Evolutionary conservation across 108 stramenopile genomes (phyloP).

Genomic region (Fragilaria crotonensis): DNA sequence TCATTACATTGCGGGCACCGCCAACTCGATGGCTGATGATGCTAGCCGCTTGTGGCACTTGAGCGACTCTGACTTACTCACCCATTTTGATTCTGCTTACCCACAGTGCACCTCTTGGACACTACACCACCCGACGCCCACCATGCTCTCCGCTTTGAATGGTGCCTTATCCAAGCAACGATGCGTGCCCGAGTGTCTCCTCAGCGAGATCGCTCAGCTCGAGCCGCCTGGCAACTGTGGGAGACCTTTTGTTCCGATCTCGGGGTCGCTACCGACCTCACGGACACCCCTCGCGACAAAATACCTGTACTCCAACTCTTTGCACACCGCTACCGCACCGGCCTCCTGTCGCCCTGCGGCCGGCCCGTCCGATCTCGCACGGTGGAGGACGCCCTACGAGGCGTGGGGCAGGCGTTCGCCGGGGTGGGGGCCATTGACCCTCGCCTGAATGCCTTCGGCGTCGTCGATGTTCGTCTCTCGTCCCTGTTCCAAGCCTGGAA

Average conservation of each 20-base stretch:
- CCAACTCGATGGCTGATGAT: constrained; percentile 14
- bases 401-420: constrained; percentile 17
- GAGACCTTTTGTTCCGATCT: constrained; percentile 1
- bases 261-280: constrained; percentile 17
- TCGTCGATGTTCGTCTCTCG: too few species aligned
- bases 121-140: constrained; percentile 6
- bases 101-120: constrained; percentile 17
- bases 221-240: constrained; percentile 14
- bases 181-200: constrained; percentile 6
- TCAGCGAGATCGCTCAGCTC: background rate
- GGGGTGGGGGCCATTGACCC: constrained; percentile 5
- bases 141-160: constrained; percentile 12
- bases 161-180: constrained; percentile 8
- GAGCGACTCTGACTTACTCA: constrained; percentile 1
- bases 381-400: too few species aligned
- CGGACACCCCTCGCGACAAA: constrained; percentile 14
- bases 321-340: constrained; percentile 15
- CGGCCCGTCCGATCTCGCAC: constrained; percentile 21
- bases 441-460: background rate
- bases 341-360: constrained; percentile 13
- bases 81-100: constrained; percentile 6
- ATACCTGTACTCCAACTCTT: constrained; percentile 36
- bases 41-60: constrained; percentile 4
- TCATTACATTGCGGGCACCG: constrained; percentile 13
- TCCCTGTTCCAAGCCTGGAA: constrained; percentile 10